Evolutionary conservation across 2,329 filamentous ascomycete genomes (phyloP).

Genomic region (Cladophialophora yegresii): DNA sequence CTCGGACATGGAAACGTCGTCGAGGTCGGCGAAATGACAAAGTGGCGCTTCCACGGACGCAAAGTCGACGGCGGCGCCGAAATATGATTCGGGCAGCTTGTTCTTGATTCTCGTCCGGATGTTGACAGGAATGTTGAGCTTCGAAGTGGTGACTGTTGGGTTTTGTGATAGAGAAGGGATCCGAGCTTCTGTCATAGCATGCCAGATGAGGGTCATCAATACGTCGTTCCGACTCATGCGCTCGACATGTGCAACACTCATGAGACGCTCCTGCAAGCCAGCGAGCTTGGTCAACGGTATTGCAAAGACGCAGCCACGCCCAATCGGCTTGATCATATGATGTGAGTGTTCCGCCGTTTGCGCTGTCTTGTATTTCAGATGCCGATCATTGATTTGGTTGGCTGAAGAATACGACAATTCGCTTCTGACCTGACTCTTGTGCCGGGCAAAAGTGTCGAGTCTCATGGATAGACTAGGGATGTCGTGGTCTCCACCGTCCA

Average conservation of each 20-base stretch:
- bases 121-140: conserved; percentile 46
- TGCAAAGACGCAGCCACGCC: conserved; percentile 33
- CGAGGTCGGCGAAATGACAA: conserved; percentile 36
- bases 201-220: conserved; percentile 45
- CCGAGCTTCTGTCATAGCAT: conserved; percentile 39
- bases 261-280: conserved; percentile 17
- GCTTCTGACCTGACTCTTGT: conserved; percentile 29
- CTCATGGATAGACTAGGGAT: conserved; percentile 24
- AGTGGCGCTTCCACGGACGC: conserved; percentile 38
- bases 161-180: conserved; percentile 40
- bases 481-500: conserved; percentile 21
- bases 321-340: conserved; percentile 19
- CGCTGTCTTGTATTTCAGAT: conserved; percentile 25
- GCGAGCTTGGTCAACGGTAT: conserved; percentile 25
- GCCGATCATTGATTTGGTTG: conserved; percentile 30
- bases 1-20: conserved; percentile 39
- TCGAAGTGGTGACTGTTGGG: conserved; percentile 37
- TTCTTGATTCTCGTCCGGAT: conserved; percentile 43
- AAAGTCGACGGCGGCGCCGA: conserved; percentile 48
- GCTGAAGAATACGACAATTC: conserved; percentile 30
- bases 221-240: conserved; percentile 30
- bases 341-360: conserved; percentile 3
- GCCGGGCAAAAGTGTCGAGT: conserved; percentile 31
- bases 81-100: conserved; percentile 42
- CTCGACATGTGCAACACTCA: conserved; percentile 6